These are phyloP conservation scores for Hymenoscyphus occultus DNA, from an alignment of 2,329 filamentous ascomycete species.

Conservation along the genomic window DNA sequence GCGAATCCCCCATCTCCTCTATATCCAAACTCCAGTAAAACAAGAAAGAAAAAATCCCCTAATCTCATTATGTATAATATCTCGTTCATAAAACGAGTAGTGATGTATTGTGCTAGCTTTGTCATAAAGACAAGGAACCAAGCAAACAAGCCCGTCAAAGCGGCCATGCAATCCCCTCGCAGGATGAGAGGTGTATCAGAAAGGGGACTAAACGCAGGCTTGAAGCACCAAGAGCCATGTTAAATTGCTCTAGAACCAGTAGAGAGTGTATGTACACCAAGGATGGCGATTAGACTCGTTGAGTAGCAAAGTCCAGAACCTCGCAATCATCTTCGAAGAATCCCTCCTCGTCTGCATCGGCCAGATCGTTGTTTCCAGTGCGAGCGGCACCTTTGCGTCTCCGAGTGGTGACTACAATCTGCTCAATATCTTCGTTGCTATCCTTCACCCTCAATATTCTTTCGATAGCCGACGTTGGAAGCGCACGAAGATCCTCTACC, in stretches of 20 bases:
- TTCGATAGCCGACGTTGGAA: constrained; percentile 64
- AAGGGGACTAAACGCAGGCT: not conserved
- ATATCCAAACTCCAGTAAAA: constrained; percentile 12
- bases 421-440: constrained; percentile 55
- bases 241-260: not conserved
- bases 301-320: constrained; percentile 81
- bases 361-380: constrained; percentile 41
- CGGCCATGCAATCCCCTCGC: not conserved
- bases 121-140: not conserved
- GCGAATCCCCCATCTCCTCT: not conserved
- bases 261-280: not conserved
- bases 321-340: constrained; percentile 95
- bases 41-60: not conserved
- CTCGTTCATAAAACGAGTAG: not conserved
- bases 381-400: constrained; percentile 62
- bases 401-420: constrained; percentile 69
- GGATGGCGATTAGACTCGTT: constrained; percentile 50
- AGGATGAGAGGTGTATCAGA: not conserved
- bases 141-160: not conserved
- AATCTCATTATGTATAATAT: not conserved
- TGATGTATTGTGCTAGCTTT: not conserved
- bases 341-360: constrained; percentile 62
- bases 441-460: constrained; percentile 54
- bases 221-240: not conserved
- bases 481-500: constrained; percentile 51